Evolutionary conservation across 2,329 filamentous ascomycete species (phyloP).

Genomic region (Bipolaris oryzae): DNA sequence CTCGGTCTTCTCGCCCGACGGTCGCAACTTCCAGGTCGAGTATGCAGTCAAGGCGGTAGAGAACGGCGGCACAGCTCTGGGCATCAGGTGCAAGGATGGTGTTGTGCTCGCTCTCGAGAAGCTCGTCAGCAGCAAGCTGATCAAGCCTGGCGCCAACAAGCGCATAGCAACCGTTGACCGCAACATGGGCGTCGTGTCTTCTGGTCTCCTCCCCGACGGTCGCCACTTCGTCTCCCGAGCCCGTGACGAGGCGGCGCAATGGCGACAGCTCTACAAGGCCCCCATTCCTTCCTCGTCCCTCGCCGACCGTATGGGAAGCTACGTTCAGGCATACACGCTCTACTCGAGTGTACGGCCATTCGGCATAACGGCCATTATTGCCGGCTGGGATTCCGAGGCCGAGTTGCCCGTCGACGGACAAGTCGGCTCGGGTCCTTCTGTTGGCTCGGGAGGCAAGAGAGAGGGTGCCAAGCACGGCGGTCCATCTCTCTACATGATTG

Average conservation of each 20-base stretch:
- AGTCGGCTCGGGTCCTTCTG: constrained; percentile 79
- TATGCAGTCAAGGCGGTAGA: constrained; percentile 99
- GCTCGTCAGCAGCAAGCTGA: constrained; percentile 90
- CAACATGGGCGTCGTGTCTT: constrained; percentile 91
- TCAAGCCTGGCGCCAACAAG: constrained; percentile 96
- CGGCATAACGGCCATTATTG: constrained; percentile 92
- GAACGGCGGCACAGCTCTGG: constrained; percentile 94
- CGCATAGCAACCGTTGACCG: constrained; percentile 93
- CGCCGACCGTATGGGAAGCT: constrained; percentile 90
- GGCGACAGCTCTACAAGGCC: constrained; percentile 92
- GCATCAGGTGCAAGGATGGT: constrained; percentile 96
- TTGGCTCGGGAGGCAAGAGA: constrained; percentile 83
- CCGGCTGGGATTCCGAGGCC: constrained; percentile 88
- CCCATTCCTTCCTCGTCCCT: constrained; percentile 89
- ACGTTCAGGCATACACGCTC: constrained; percentile 95
- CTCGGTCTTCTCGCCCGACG: constrained; percentile 99
- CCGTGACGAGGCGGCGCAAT: constrained; percentile 88
- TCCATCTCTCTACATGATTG: constrained; percentile 97
- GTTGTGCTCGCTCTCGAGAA: constrained; percentile 97
- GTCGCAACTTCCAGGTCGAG: constrained; percentile 96
- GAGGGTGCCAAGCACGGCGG: constrained; percentile 79
- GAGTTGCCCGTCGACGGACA: constrained; percentile 87
- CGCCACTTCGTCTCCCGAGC: constrained; percentile 93
- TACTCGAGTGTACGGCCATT: constrained; percentile 97
- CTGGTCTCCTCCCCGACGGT: constrained; percentile 92